These are phyloP conservation scores for Castanea sativa DNA, from an alignment of 306 rosid species.

Conservation along the genomic window DNA sequence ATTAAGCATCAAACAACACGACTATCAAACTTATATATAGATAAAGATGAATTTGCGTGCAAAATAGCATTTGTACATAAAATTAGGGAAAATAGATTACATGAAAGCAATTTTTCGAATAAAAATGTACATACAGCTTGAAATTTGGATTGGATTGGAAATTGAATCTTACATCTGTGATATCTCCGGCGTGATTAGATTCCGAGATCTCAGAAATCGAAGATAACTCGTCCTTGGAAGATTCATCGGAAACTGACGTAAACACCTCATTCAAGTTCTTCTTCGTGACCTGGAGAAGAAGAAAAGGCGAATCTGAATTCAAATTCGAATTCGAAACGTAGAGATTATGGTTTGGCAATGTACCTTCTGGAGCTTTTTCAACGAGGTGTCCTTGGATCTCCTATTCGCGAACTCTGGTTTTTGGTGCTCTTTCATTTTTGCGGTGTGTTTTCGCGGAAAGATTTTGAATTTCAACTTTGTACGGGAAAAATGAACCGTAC, in stretches of 20 bases:
- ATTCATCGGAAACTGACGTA: conserved; percentile 6
- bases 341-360: background rate
- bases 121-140: background rate
- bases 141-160: background rate
- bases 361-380: conserved; percentile 14
- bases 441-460: background rate
- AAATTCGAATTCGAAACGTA: background rate
- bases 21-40: background rate
- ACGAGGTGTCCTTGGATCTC: conserved; percentile 8
- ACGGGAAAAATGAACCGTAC: no score
- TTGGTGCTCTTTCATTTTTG: conserved; percentile 20
- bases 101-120: background rate
- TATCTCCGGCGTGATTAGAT: conserved; percentile 7
- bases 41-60: background rate
- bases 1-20: background rate
- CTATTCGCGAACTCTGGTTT: conserved; percentile 22
- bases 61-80: background rate
- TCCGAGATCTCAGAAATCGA: conserved; percentile 8
- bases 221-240: conserved; percentile 12
- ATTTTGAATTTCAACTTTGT: background rate
- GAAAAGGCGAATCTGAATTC: background rate
- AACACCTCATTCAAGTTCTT: conserved; percentile 21
- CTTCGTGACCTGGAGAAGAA: conserved; percentile 21
- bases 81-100: background rate
- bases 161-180: conserved; percentile 7